Evolutionary conservation across 2,329 filamentous ascomycete genomes (phyloP), one percentile per base, ranked within the genome.

Genomic region (Alternaria sp.): DNA sequence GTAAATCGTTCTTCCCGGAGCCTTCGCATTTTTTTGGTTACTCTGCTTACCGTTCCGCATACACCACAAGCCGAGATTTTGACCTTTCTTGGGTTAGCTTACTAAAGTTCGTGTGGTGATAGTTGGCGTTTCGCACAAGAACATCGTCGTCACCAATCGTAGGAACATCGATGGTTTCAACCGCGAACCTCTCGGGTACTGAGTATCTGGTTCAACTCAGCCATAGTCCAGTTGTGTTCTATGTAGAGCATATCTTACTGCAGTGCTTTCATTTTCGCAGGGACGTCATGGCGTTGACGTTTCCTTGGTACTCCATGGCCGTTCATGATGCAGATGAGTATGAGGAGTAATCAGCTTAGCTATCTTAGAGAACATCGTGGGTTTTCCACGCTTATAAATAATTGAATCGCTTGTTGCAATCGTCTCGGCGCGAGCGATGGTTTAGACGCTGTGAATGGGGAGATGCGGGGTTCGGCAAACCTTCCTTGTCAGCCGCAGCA

Each of bases 51-150:
- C 29, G 68, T 71, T 13, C 68, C 66, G 42, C 68, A 71, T 17
- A 71, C 66, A 26, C 68, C 68, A 24, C 68, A 71, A 5, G 67
- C 68, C 2, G 65, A 59, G 5, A 71, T 66, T 34, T 69, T 70
- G 33, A 71, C 66, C 68, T 70, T 24, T 9, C 14, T 11, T 4
- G 17, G 3, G 21, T 64, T 39, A 62, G 39, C 24, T 9, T 14
- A 36, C 7, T 11, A 21, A 9, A 28, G 2, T n/a, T 34, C 6
- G 24, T 23, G 1, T 17, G 34, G 7, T 17, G 2, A 39, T 26
- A 26, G 11, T 26, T 7, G 26, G 50, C 5, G 2, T 42, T n/a
- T 11, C 21, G 40, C 58, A 71, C 68, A n/a, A 71, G 51, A 1
- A 70, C 68, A 54, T 71, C 68, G 11, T 67, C 66, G 21, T 69